A percentile compares a stretch with the other conserved stretches of the same genome.
These are phyloP conservation scores for Fusarium sublunatum DNA, from an alignment of 2,329 filamentous ascomycete species.

Conservation along the genomic window DNA sequence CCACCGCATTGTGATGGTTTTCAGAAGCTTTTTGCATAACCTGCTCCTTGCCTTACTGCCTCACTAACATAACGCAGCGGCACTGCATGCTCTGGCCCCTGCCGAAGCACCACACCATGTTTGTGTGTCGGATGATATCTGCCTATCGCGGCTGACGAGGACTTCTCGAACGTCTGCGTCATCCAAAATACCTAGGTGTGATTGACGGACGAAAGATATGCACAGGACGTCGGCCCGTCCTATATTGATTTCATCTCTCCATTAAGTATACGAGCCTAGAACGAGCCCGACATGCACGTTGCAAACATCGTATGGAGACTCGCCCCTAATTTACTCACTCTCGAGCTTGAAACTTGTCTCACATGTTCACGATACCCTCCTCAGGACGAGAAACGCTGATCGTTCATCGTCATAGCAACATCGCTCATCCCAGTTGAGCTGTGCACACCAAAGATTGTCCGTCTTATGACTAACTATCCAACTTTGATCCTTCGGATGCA, in stretches of 20 bases:
- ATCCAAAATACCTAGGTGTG: conserved; percentile 18
- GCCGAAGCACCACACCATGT: conserved; percentile 22
- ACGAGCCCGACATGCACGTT: not conserved
- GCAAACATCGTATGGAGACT: not conserved
- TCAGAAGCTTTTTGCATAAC: conserved; percentile 21
- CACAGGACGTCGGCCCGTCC: not conserved
- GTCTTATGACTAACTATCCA: not conserved
- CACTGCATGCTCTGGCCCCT: conserved; percentile 14
- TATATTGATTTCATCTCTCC: conserved; percentile 1
- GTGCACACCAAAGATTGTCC: not conserved
- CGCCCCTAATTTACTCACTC: not conserved
- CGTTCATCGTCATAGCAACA: conserved; percentile 14
- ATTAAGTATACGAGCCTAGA: not conserved
- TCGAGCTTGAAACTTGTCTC: not conserved
- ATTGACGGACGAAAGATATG: conserved; percentile 9
- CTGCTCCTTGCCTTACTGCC: not conserved
- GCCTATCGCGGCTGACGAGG: conserved; percentile 30
- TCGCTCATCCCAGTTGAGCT: conserved; percentile 8
- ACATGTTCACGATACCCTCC: conserved; percentile 5
- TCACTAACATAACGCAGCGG: conserved; percentile 5
- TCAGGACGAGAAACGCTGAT: conserved; percentile 16
- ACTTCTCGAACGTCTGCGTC: conserved; percentile 17
- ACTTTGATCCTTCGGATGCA: conserved; percentile 8
- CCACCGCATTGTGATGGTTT: conserved; percentile 37
- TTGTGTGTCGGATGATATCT: conserved; percentile 27